A percentile compares a stretch with the other conserved stretches of the same genome.
Evolutionary conservation across 345 rosid species (phyloP).

Genomic region (Psidium friedrichsthalianum): DNA sequence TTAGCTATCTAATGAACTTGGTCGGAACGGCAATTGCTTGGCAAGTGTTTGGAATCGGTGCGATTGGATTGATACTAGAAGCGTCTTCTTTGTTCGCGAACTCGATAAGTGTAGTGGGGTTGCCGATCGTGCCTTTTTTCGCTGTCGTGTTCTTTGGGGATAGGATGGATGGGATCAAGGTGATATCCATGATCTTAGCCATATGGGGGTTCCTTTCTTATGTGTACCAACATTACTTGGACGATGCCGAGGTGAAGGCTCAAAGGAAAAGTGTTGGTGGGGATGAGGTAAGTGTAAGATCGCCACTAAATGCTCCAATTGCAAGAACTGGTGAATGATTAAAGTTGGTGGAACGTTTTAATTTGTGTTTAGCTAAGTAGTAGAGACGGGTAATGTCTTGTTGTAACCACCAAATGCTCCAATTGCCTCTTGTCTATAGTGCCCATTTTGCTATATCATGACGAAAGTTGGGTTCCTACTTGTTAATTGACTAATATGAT

Average conservation of each 20-base stretch:
- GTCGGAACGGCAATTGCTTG: slow-evolving; percentile 18
- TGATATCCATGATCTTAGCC: slow-evolving; percentile 21
- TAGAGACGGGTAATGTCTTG: background rate
- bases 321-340: background rate
- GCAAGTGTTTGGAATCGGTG: slow-evolving; percentile 22
- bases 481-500: background rate
- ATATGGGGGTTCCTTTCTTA: slow-evolving; percentile 37
- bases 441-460: background rate
- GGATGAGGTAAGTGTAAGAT: background rate
- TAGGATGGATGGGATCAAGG: slow-evolving; percentile 23
- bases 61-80: slow-evolving; percentile 24
- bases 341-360: background rate
- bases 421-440: background rate
- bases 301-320: background rate
- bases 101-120: slow-evolving; percentile 11
- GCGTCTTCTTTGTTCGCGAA: slow-evolving; percentile 32
- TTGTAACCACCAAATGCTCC: background rate
- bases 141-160: slow-evolving; percentile 34
- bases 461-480: background rate
- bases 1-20: slow-evolving; percentile 21
- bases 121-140: slow-evolving; percentile 25
- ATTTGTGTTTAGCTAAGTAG: background rate
- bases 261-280: background rate
- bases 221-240: slow-evolving; percentile 27
- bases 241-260: background rate